These are phyloP conservation scores for Globisporangium okanoganense DNA, from an alignment of 352 stramenopile genomes.

Conservation along the genomic window DNA sequence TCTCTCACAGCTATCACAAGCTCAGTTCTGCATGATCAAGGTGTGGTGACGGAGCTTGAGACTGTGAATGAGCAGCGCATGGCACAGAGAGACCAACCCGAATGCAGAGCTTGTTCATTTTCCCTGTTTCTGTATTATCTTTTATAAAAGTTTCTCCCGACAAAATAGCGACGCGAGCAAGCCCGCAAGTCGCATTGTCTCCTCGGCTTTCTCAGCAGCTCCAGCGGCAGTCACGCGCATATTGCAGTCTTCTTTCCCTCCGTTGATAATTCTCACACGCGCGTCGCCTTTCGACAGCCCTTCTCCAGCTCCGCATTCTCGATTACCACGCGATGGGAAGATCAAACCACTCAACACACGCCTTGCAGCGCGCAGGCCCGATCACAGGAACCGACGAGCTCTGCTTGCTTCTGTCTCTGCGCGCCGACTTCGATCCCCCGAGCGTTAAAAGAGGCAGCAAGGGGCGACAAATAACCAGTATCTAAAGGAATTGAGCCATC, in stretches of 20 bases:
- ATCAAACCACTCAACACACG: neutral
- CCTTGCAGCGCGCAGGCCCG: neutral
- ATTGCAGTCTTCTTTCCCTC: neutral
- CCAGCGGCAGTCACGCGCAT: neutral
- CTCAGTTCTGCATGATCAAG: no score
- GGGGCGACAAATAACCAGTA: conserved; percentile 7
- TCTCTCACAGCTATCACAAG: no score
- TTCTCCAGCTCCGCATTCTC: neutral
- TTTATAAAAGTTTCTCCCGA: neutral
- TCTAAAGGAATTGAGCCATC: conserved; percentile 90
- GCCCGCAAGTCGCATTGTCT: neutral
- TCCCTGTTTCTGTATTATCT: neutral
- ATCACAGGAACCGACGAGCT: neutral
- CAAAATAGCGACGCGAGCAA: conserved; percentile 1
- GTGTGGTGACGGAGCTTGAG: neutral
- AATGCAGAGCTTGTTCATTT: neutral
- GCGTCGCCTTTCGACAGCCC: neutral
- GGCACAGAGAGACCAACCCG: neutral
- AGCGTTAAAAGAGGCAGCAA: neutral
- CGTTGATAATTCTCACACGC: neutral
- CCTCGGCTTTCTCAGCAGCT: neutral
- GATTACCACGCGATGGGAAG: neutral
- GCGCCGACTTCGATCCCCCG: neutral
- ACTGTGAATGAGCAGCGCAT: neutral
- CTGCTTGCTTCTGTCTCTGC: conserved; percentile 1